Evolutionary conservation across 805 yeast genomes (phyloP).

Genomic region (Metschnikowia aberdeeniae): DNA sequence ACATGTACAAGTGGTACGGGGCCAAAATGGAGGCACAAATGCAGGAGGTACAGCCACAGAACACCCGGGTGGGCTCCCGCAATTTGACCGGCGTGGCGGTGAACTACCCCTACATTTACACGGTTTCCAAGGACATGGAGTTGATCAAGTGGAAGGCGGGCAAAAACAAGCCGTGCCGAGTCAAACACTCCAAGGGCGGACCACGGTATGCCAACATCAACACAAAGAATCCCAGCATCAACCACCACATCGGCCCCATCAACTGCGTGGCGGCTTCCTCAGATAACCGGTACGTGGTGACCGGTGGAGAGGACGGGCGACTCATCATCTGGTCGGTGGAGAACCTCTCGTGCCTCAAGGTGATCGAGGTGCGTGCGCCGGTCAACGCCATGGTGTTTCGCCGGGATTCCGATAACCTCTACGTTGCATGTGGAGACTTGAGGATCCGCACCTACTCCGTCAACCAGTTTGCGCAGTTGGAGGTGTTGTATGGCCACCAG

Average conservation of each 20-base stretch:
- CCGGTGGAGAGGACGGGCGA: constrained; percentile 84
- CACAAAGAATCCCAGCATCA: constrained; percentile 46
- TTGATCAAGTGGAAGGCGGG: constrained; percentile 75
- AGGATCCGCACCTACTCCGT: constrained; percentile 84
- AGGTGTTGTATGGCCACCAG: constrained; percentile 92
- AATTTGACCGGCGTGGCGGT: constrained; percentile 55
- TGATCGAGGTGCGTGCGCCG: constrained; percentile 71
- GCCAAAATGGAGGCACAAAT: constrained; percentile 42
- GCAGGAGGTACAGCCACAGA: constrained; percentile 29
- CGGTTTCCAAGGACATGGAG: constrained; percentile 78
- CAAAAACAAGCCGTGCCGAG: constrained; percentile 50
- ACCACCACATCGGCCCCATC: constrained; percentile 77
- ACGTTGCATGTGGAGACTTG: constrained; percentile 90
- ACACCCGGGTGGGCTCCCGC: constrained; percentile 59
- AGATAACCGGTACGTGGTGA: constrained; percentile 83
- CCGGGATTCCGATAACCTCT: constrained; percentile 75
- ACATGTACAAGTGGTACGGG: constrained; percentile 65
- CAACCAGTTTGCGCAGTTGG: constrained; percentile 83
- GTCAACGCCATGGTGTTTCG: constrained; percentile 75
- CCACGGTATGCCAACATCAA: constrained; percentile 35
- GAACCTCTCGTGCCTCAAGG: constrained; percentile 68
- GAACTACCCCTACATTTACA: constrained; percentile 60
- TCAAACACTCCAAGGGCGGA: constrained; percentile 67
- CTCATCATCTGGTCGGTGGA: constrained; percentile 85
- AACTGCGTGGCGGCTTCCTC: constrained; percentile 77